Evolutionary conservation across 2,329 filamentous ascomycete genomes (phyloP).

Genomic region (Fusarium beomiforme): DNA sequence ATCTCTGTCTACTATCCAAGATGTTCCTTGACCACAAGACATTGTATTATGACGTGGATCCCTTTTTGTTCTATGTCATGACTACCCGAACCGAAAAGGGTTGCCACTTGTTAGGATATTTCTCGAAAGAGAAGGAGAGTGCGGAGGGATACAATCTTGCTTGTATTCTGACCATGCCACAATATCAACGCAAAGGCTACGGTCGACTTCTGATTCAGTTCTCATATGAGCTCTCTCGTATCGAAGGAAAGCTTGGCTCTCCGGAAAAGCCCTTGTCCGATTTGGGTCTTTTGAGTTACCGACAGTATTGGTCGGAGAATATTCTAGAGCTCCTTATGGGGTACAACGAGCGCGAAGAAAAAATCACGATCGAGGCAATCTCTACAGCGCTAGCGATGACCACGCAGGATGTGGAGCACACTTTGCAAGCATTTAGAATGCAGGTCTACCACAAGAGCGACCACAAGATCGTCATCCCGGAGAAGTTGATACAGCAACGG

Average conservation of each 20-base stretch:
- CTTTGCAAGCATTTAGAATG: conserved; percentile 93
- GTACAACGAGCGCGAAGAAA: conserved; percentile 72
- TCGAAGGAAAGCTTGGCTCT: conserved; percentile 93
- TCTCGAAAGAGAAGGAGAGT: conserved; percentile 98
- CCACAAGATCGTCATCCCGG: conserved; percentile 93
- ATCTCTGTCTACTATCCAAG: conserved; percentile 92
- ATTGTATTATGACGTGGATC: conserved; percentile 99
- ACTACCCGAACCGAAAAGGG: conserved; percentile 87
- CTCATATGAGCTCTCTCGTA: conserved; percentile 95
- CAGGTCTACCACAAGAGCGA: conserved; percentile 95
- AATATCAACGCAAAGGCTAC: conserved; percentile 95
- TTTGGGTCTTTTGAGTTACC: conserved; percentile 90
- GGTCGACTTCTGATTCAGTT: conserved; percentile 95
- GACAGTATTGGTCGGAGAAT: conserved; percentile 97
- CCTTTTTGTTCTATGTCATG: conserved; percentile 99
- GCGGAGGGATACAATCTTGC: conserved; percentile 98
- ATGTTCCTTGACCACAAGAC: conserved; percentile 99
- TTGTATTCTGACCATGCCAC: conserved; percentile 95
- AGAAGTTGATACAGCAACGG: conserved; percentile 80
- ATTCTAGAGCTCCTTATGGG: conserved; percentile 88
- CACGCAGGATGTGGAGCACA: conserved; percentile 96
- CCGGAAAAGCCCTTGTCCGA: conserved; percentile 97
- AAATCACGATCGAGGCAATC: conserved; percentile 86
- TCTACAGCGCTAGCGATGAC: conserved; percentile 89
- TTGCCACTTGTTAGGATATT: conserved; percentile 98